phyloP scores from a whole-genome alignment of 257 asterid genomes.

The Rubia yunnanensis region DNA sequence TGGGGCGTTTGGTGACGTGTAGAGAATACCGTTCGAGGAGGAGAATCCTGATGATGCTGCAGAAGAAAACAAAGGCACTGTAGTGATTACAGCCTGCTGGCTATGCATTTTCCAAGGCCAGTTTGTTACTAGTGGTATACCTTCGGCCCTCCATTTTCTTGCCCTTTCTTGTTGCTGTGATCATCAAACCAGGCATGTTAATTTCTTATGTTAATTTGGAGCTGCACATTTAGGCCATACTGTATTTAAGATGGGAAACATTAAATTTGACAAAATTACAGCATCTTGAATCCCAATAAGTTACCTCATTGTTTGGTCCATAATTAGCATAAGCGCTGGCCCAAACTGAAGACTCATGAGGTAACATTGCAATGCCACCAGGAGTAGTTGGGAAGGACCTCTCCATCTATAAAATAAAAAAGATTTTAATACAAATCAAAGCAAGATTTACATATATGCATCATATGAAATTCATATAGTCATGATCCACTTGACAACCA shows the following conservation, averaged over 20 bases:
- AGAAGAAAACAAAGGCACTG: conserved; percentile 20
- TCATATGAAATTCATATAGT: not conserved
- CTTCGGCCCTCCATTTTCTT: conserved; percentile 38
- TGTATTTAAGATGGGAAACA: not conserved
- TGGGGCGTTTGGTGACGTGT: conserved; percentile 13
- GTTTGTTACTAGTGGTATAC: conserved; percentile 35
- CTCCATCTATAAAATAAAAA: conserved; percentile 30
- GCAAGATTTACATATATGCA: not conserved
- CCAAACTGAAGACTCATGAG: conserved; percentile 44
- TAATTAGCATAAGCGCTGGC: conserved; percentile 38
- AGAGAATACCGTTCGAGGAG: conserved; percentile 24
- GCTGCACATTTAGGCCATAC: conserved; percentile 1
- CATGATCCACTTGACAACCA: not conserved
- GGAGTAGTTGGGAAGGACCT: conserved; percentile 27
- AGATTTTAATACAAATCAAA: not conserved
- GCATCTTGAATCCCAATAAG: not conserved
- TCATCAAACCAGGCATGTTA: not conserved
- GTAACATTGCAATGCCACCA: conserved; percentile 33
- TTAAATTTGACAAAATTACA: not conserved
- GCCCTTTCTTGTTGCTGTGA: conserved; percentile 39
- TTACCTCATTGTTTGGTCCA: conserved; percentile 47
- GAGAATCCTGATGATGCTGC: conserved; percentile 27
- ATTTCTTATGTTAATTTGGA: not conserved
- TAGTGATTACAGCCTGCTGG: conserved; percentile 31
- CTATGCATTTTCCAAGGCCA: conserved; percentile 55